These are phyloP conservation scores for Arthrobotrys iridis DNA, from an alignment of 2,329 filamentous ascomycete genomes.

Conservation along the genomic window DNA sequence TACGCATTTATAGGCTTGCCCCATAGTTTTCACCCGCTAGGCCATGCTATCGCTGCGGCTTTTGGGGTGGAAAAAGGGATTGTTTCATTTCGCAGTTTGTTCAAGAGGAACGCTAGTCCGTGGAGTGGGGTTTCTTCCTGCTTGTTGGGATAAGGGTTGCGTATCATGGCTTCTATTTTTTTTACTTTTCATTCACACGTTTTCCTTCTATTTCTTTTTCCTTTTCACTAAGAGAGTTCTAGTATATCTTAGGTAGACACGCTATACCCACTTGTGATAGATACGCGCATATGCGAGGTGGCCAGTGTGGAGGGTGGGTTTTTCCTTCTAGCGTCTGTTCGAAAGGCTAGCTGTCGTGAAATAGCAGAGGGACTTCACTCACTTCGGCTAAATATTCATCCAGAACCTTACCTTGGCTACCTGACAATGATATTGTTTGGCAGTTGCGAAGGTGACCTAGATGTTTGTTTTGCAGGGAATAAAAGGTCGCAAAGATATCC, in stretches of 20 bases:
- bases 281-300: conserved; percentile 47
- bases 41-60: conserved; percentile 13
- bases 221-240: background rate
- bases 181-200: conserved; percentile 3
- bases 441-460: background rate
- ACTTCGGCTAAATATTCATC: conserved; percentile 48
- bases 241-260: conserved; percentile 26
- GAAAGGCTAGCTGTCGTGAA: conserved; percentile 8
- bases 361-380: conserved; percentile 20
- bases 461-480: conserved; percentile 1
- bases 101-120: conserved; percentile 3
- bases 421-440: conserved; percentile 7
- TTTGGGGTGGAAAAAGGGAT: conserved; percentile 1
- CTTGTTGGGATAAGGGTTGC: conserved; percentile 21
- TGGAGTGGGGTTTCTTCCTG: conserved; percentile 4
- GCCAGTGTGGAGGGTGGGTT: conserved; percentile 14
- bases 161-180: conserved; percentile 20
- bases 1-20: conserved; percentile 24
- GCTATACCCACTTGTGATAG: conserved; percentile 46
- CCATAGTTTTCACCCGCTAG: background rate
- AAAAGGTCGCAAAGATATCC: background rate
- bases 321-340: background rate
- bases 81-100: conserved; percentile 12
- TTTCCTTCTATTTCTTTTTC: background rate
- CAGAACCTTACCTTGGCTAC: conserved; percentile 10